Base-by-base conservation (phyloP, 768 basidiomycete genomes). In the Cubamyces lactineus region DNA sequence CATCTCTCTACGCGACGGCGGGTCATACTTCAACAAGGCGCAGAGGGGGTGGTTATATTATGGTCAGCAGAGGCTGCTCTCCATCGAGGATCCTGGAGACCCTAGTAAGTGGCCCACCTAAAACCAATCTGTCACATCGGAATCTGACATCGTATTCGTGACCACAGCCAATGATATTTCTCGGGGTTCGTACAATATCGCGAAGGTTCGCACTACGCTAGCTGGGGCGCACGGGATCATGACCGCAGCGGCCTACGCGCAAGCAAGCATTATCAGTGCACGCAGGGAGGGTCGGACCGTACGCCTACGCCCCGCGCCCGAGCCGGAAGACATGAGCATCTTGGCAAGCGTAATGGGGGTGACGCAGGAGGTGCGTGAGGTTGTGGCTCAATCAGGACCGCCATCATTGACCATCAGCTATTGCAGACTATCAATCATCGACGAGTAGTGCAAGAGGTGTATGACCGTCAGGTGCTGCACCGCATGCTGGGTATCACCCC, bases 51-150 rank as follows among this genome's bases (percentile, higher is more conserved):
- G 97, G 97, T 73, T 78, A 60, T 85, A 89, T 70, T 80, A 78
- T 55, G 78, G 76, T 53, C 82, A 82, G 69, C 75, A 78, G 15
- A 76, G 80, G 28, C 75, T 91, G 65, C 76, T 99, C 49, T 90
- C 87, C 5, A 91, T 99, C 28, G 97, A 98, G 73, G 97, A 99
- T 75, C 97, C 97, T 12, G 89, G 88, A 15, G 95, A 98, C 76
- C 76, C 83, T 26, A 79, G 95, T 96, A 68, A 75, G 93, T 82
- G 6, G 8, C 26, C 16, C 5, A 15, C 5, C n/a, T 28, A 54
- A 41, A 49, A 28, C 40, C 43, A 46, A 13, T 26, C 54, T 34
- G 30, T 60, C 24, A 26, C 38, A 34, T 52, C 26, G 17, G 41
- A 43, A 19, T 30, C 59, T 52, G 23, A 39, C 26, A 21, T 51